Evolutionary conservation across 2,329 filamentous ascomycete species (phyloP).

Genomic region (Aspergillus sp.): DNA sequence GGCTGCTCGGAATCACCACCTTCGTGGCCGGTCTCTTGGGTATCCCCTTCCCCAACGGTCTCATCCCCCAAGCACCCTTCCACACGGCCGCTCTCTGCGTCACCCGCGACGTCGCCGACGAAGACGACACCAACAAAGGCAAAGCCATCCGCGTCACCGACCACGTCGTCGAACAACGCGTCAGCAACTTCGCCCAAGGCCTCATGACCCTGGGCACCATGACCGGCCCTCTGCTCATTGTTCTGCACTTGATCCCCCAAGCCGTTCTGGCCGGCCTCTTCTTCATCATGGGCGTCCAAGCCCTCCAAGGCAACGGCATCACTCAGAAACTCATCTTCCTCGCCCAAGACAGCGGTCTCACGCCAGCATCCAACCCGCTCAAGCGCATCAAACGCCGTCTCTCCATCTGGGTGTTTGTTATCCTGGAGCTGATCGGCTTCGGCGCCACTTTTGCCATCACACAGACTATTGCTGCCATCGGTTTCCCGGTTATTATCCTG

Average conservation of each 20-base stretch:
- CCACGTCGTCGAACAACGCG: slow-evolving; percentile 67
- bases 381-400: slow-evolving; percentile 60
- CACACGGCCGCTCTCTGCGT: slow-evolving; percentile 79
- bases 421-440: slow-evolving; percentile 69
- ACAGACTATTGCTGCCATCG: slow-evolving; percentile 78
- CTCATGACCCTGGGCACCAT: slow-evolving; percentile 78
- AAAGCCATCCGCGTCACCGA: slow-evolving; percentile 64
- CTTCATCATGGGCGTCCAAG: slow-evolving; percentile 82
- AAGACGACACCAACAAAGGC: slow-evolving; percentile 62
- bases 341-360: slow-evolving; percentile 64
- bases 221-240: slow-evolving; percentile 71
- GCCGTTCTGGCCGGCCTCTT: slow-evolving; percentile 79
- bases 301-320: slow-evolving; percentile 74
- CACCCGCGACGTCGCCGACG: slow-evolving; percentile 57
- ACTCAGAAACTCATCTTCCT: slow-evolving; percentile 74
- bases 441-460: slow-evolving; percentile 80
- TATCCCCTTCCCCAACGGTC: slow-evolving; percentile 77
- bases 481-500: slow-evolving; percentile 75
- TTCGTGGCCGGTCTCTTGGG: slow-evolving; percentile 74
- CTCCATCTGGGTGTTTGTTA: slow-evolving; percentile 72
- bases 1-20: slow-evolving; percentile 76
- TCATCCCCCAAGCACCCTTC: slow-evolving; percentile 82
- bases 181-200: slow-evolving; percentile 77
- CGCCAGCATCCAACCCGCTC: slow-evolving; percentile 60
- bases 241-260: slow-evolving; percentile 76